Evolutionary conservation across 192 early-diverging fungal genomes (phyloP).

Genomic region (Entomortierella parvispora): DNA sequence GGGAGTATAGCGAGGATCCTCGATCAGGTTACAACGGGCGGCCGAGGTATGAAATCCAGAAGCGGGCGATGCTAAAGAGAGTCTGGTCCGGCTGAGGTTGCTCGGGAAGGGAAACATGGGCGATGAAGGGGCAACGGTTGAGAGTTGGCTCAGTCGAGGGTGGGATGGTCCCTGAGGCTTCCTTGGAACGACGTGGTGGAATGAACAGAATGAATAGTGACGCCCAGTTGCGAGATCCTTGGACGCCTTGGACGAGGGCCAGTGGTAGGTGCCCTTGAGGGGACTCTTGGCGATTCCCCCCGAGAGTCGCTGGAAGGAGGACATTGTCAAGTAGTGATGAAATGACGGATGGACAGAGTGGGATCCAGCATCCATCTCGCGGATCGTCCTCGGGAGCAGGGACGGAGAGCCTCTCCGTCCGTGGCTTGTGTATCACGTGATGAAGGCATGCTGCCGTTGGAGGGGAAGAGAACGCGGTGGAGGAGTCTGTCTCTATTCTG

Average conservation of each 20-base stretch:
- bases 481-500: no score
- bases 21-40: conserved; percentile 22
- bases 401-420: no score
- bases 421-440: no score
- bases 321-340: conserved; percentile 5
- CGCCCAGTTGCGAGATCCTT: neutral
- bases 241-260: neutral
- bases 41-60: conserved; percentile 31
- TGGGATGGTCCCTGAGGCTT: no score
- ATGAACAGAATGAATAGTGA: neutral
- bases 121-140: no score
- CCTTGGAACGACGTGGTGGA: no score
- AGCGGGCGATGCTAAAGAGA: neutral
- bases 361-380: no score
- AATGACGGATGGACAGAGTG: no score
- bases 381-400: no score
- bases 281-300: conserved; percentile 6
- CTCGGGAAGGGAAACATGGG: neutral
- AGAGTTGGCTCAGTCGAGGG: no score
- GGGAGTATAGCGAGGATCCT: conserved; percentile 35
- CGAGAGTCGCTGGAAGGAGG: conserved; percentile 25
- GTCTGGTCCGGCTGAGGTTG: neutral
- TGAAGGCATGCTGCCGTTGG: no score
- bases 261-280: conserved; percentile 3
- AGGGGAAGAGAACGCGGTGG: no score